phyloP scores from a whole-genome alignment of 164 flowering plant genomes.

The Liquidambar formosana region DNA sequence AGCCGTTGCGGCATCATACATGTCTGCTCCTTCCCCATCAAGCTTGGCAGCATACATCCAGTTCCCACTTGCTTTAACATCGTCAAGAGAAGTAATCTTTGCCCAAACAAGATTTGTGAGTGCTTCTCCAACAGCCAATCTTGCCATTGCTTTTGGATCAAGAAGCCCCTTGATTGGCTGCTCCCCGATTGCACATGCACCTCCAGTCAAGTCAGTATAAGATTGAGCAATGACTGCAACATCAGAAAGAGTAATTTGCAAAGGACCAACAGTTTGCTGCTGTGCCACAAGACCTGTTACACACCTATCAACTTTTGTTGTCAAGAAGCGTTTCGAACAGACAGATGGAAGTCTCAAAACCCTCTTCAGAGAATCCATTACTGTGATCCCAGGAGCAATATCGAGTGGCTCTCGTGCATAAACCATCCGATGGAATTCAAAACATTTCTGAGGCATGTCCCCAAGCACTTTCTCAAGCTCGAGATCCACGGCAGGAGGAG shows the following conservation, averaged over 20 bases:
- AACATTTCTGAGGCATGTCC: slow-evolving; percentile 88
- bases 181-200: slow-evolving; percentile 95
- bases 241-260: slow-evolving; percentile 92
- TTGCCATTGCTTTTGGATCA: slow-evolving; percentile 91
- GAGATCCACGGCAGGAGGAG: slow-evolving; percentile 87
- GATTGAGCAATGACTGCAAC: slow-evolving; percentile 94
- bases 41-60: slow-evolving; percentile 99
- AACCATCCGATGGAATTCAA: slow-evolving; percentile 60
- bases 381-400: slow-evolving; percentile 79
- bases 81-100: slow-evolving; percentile 75
- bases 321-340: slow-evolving; percentile 86
- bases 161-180: slow-evolving; percentile 87
- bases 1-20: slow-evolving; percentile 93
- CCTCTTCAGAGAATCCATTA: slow-evolving; percentile 80
- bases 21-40: slow-evolving; percentile 93
- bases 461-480: slow-evolving; percentile 95
- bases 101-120: slow-evolving; percentile 98
- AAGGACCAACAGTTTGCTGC: slow-evolving; percentile 94
- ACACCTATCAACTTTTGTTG: slow-evolving; percentile 94
- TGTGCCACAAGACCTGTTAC: slow-evolving; percentile 98
- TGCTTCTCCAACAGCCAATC: slow-evolving; percentile 92
- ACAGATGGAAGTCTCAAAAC: slow-evolving; percentile 88
- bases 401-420: slow-evolving; percentile 65
- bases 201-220: slow-evolving; percentile 71
- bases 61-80: slow-evolving; percentile 96